Evolutionary conservation across 441 rosid species (phyloP).

Genomic region (Croton setiger): DNA sequence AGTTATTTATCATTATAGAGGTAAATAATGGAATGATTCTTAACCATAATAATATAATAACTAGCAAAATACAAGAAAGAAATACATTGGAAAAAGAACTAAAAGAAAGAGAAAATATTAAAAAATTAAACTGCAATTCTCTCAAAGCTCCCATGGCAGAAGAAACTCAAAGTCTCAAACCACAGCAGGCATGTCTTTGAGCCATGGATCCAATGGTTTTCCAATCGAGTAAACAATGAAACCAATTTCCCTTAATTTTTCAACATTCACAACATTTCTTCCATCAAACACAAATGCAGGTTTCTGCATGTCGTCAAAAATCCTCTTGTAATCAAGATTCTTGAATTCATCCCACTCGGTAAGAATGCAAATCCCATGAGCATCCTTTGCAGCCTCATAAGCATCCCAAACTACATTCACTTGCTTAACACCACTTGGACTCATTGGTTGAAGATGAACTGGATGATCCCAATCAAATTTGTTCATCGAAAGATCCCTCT

Average conservation of each 20-base stretch:
- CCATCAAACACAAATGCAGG: constrained; percentile 87
- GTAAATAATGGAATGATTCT: background rate
- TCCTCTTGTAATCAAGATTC: constrained; percentile 61
- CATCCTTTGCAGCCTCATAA: constrained; percentile 69
- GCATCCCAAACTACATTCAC: constrained; percentile 69
- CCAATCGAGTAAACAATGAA: constrained; percentile 87
- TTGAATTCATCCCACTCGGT: constrained; percentile 93
- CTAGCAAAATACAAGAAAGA: background rate
- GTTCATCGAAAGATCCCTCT: constrained; percentile 72
- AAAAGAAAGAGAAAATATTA: background rate
- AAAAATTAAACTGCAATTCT: constrained; percentile 3
- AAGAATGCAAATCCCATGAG: constrained; percentile 76
- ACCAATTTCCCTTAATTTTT: constrained; percentile 68
- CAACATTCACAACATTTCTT: constrained; percentile 54
- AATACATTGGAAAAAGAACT: background rate
- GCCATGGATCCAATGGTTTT: constrained; percentile 84
- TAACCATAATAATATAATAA: background rate
- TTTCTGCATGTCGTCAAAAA: constrained; percentile 75
- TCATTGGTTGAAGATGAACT: constrained; percentile 68
- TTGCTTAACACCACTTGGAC: constrained; percentile 61
- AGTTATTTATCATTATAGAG: background rate
- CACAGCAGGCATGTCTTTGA: constrained; percentile 87
- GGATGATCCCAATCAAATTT: constrained; percentile 94
- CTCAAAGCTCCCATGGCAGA: background rate
- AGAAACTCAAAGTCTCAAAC: constrained; percentile 34